Evolutionary conservation across 148 eudicot species (phyloP), one percentile per base, ranked within the genome.

Genomic region (Rhododendron molle): DNA sequence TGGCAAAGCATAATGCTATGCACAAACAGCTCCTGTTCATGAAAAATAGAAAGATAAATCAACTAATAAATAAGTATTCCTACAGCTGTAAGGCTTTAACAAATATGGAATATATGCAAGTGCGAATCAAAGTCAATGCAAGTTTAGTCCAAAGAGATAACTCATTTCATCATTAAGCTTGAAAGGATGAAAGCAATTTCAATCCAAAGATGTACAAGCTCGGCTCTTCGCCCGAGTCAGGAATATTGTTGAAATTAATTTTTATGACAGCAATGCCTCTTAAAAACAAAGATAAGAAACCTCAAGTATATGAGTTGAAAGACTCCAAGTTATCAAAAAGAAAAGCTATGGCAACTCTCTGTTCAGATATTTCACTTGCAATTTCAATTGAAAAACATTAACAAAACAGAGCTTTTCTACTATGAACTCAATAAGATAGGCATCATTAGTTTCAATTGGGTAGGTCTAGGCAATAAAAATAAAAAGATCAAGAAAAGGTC

Each of bases 401-500:
- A 7, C 6, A 47, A 30, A 71, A 71, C 38, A 71, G 13, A 71
- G 38, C 38, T 13, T 71, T 30, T 71, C 20, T 30, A 32, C 76
- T 5, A 32, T 32, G 76, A 28, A 28, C 40, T 32, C 76, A 71
- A 71, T 14, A 78, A 26, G 20, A 13, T 21, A 4, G 49, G 50
- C 14, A 44, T 50, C 16, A 21, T 50, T 58, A 43, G 38, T 23
- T 78, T 5, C 26, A 58, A 36, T 36, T 26, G 58, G 5, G 71
- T 23, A 6, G 18, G 47, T 10, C 60, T 46, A 18, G 30, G 34
- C 13, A 3, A 80, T 71, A 11, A 85, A 58, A 3, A 80, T 71
- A 5, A 85, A 58, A 77, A 80, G 36, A 32, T 28, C 36, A 71
- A 32, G 38, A 23, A 74, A 58, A 40, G 65, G 77, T 88, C 77